Base-by-base conservation (phyloP, 176 grass and related monocot genomes). In the Avena sativa region DNA sequence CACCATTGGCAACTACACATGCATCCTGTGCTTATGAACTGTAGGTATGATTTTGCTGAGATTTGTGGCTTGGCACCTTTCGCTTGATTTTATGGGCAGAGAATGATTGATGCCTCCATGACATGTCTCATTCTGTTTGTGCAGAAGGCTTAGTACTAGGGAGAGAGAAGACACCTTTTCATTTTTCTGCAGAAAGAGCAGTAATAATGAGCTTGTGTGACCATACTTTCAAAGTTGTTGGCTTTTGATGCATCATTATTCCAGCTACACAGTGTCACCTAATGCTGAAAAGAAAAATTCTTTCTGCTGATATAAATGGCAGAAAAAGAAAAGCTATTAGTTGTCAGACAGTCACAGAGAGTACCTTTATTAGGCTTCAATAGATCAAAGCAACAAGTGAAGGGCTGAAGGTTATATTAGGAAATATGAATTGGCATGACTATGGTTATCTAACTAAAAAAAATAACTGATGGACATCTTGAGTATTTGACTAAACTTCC, bases 191-290 rank as follows among this genome's bases (percentile, higher is more conserved):
- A 90, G 62, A 86, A 90, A 56, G 83, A 71, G 78, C 15, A 77
- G 62, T 82, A 69, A 90, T 90, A 36, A 82, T 82, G 43, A 78
- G 71, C 61, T 78, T 90, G 51, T 83, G 64, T 78, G 72, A 51
- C 88, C 16, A 71, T 71, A 78, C 79, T 67, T 86, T 85, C 69
- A 52, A 78, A 38, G 79, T 82, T 71, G 84, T 62, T 86, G 83
- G 79, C 4, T 86, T 82, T 76, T 38, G 12, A 86, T 89, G 83
- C 69, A 81, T 85, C 71, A 82, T 78, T 74, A 28, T 51, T 51
- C 78, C 78, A 81, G 77, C 83, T 60, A 67, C 52, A 14, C 47
- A 28, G 19, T 76, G 49, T 62, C 71, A 61, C 83, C 78, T 36
- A 70, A 86, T 26, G 26, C 83, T 77, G 61, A 20, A 69, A 81